These are phyloP conservation scores for Arthrinium phaeospermum DNA, from an alignment of 2,329 filamentous ascomycete species.

Conservation along the genomic window DNA sequence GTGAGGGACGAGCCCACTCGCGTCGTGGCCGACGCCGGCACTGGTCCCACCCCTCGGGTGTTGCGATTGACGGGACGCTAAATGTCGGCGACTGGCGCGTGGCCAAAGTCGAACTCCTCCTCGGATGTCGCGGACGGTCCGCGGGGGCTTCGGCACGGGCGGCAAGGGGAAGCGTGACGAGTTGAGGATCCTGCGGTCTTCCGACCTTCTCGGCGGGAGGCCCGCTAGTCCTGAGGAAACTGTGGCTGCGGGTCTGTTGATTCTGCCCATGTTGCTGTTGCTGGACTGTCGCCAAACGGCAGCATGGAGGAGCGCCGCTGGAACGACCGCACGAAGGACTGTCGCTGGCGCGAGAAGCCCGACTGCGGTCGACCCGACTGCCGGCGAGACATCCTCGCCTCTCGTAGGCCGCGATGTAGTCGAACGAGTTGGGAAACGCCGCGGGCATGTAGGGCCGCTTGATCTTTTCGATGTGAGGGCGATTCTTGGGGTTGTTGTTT, in stretches of 20 bases:
- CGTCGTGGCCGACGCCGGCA: not conserved
- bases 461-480: not conserved
- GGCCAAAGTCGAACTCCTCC: not conserved
- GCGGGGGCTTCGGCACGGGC: not conserved
- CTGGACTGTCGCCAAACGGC: slow-evolving; percentile 10
- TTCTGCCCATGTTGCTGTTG: not conserved
- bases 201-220: not conserved
- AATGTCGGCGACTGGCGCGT: not conserved
- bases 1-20: not conserved
- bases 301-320: not conserved
- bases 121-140: not conserved
- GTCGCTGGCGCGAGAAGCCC: not conserved
- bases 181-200: not conserved
- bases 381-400: not conserved
- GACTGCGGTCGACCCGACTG: not conserved
- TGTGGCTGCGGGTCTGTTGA: not conserved
- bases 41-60: not conserved
- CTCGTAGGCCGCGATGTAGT: not conserved
- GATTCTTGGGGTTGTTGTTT: not conserved
- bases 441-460: not conserved
- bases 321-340: not conserved
- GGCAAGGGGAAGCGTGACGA: not conserved
- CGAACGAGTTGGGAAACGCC: not conserved
- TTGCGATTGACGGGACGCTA: slow-evolving; percentile 1
- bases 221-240: not conserved